Evolutionary conservation across 1,284 basidiomycete species (phyloP), one percentile per base, ranked within the genome.

Genomic region (Phenoliferia sp.): DNA sequence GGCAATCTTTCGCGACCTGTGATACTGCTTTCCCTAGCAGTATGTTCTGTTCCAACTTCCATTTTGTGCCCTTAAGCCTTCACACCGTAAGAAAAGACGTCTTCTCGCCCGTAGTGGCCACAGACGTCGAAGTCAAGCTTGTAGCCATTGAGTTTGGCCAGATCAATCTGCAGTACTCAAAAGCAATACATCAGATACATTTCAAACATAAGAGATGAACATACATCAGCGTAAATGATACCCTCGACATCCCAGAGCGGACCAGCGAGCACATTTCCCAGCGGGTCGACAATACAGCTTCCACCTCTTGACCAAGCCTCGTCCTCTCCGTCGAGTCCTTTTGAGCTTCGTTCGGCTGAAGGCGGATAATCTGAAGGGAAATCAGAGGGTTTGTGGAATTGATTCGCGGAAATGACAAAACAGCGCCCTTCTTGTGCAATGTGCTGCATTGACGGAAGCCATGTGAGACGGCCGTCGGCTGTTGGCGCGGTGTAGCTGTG

Each of bases 341-440:
- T 28, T 9, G 10, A 9, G 10, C 50, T 35, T 31, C 32, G 36
- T 9, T 15, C 15, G 22, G 35, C 28, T 29, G 32, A 26, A 10
- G 66, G 39, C 9, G 76, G 76, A 34, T 77, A 76, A 63, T 76
- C 74, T 17, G 65, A 31, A 0, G 76, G 76, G 39, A 70, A 75
- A 62, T 77, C 73, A 35, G 36, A 26, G 10, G n/a, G 33, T 4
- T 44, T 52, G 35, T 66, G 62, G 58, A 56, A 64, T 29, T 67
- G 66, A n/a, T 64, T 67, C 2, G 66, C 66, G 16, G 85, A 83
- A 36, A 88, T 79, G 58, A 90, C 89, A 76, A 88, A 90, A 78
- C 86, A 88, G 26, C 89, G 83, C 0, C 88, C 89, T 77, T 90
- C 89, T 63, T 87, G 80, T 1, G 88, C 88, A 63, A 90, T 88